phyloP scores from a whole-genome alignment of 164 flowering plant genomes.

The Sextonia rubra region DNA sequence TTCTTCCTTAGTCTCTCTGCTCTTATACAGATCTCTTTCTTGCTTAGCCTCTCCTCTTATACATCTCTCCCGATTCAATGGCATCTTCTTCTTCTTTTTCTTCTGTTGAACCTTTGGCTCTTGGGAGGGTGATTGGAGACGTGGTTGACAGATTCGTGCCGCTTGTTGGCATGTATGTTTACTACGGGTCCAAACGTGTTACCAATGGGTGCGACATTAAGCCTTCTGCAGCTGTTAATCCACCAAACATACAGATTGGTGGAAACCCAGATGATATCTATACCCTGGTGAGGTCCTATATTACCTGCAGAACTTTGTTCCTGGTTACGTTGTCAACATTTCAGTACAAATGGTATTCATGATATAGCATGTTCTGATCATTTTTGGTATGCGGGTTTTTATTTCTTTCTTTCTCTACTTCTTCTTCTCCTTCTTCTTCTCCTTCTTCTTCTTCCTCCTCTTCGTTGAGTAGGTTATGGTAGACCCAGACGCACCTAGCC shows the following conservation, averaged over 20 bases:
- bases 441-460: too few relatives aligned
- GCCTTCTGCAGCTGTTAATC: constrained; percentile 47
- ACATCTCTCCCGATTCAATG: constrained; percentile 11
- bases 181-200: constrained; percentile 53
- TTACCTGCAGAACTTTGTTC: too few relatives aligned
- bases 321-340: too few relatives aligned
- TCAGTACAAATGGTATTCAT: too few relatives aligned
- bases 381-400: neutral
- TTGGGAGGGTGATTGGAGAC: constrained; percentile 69
- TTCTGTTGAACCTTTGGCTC: constrained; percentile 55
- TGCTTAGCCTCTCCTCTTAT: too few relatives aligned
- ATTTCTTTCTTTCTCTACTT: neutral
- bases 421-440: too few relatives aligned
- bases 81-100: constrained; percentile 31
- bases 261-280: constrained; percentile 43
- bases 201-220: constrained; percentile 64
- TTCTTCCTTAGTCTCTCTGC: too few relatives aligned
- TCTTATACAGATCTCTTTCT: too few relatives aligned
- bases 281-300: constrained; percentile 34
- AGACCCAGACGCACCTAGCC: constrained; percentile 88
- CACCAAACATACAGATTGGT: constrained; percentile 47
- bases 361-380: constrained; percentile 2
- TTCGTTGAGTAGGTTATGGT: constrained; percentile 53
- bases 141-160: constrained; percentile 81
- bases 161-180: constrained; percentile 38